phyloP scores from a whole-genome alignment of 805 yeast genomes.

The Candida namnaoensis region DNA sequence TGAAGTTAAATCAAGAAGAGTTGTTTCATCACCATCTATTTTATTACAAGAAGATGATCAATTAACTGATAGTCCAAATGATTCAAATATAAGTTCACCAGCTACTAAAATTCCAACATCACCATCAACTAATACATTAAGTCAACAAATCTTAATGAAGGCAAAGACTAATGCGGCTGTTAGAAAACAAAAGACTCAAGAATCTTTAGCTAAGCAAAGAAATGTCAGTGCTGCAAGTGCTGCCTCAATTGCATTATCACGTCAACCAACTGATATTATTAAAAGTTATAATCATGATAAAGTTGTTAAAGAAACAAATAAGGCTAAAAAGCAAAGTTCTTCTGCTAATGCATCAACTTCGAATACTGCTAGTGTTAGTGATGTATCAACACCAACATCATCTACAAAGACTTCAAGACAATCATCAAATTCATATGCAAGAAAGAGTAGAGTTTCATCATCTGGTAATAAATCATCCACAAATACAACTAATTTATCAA shows the following conservation, averaged over 20 bases:
- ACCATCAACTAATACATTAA: conserved; percentile 4
- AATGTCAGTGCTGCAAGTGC: conserved; percentile 17
- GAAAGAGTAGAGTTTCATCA: not conserved
- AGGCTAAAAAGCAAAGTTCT: not conserved
- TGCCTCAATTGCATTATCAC: conserved; percentile 17
- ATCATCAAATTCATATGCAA: conserved; percentile 3
- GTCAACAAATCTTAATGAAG: conserved; percentile 16
- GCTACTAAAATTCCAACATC: too few species aligned
- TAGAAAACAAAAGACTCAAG: conserved; percentile 10
- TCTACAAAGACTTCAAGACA: conserved; percentile 5
- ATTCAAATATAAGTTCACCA: too few species aligned
- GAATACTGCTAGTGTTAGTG: not conserved
- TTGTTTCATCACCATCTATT: conserved; percentile 12
- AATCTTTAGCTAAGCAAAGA: not conserved
- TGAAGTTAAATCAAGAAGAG: conserved; percentile 10
- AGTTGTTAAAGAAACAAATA: conserved; percentile 1
- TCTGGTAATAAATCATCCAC: conserved; percentile 2
- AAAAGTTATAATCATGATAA: conserved; percentile 10
- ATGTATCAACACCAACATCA: not conserved
- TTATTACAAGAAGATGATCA: not conserved
- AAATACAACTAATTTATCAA: conserved; percentile 2
- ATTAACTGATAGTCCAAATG: too few species aligned
- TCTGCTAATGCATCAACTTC: not conserved
- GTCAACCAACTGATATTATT: conserved; percentile 18
- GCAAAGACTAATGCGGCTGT: conserved; percentile 20